Evolutionary conservation across 805 yeast species (phyloP).

Genomic region (Barnettozyma pratensis): DNA sequence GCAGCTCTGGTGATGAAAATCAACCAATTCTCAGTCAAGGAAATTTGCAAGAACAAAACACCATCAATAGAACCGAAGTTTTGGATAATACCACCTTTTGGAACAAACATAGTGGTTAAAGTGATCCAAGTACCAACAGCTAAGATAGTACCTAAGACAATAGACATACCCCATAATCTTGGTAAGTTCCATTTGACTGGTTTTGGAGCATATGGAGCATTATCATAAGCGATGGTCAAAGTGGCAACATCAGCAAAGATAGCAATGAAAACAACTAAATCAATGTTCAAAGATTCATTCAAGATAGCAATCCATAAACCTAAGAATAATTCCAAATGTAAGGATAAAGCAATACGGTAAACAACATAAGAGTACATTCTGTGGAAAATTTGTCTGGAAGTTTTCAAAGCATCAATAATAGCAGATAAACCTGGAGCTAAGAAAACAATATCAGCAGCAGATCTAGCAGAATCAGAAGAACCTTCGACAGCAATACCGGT

Average conservation of each 20-base stretch:
- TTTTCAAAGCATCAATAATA: constrained; percentile 89
- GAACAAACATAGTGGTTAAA: constrained; percentile 87
- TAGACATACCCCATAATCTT: constrained; percentile 96
- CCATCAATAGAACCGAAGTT: constrained; percentile 94
- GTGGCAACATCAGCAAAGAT: constrained; percentile 97
- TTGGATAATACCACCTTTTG: constrained; percentile 91
- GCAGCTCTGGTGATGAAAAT: constrained; percentile 94
- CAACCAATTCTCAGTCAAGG: constrained; percentile 95
- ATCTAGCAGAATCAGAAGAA: constrained; percentile 95
- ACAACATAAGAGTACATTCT: constrained; percentile 98
- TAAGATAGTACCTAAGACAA: constrained; percentile 76
- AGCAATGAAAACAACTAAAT: constrained; percentile 93
- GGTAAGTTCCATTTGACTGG: constrained; percentile 98
- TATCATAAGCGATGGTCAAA: constrained; percentile 94
- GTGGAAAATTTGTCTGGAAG: constrained; percentile 97
- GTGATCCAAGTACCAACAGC: constrained; percentile 95
- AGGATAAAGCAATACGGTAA: constrained; percentile 94
- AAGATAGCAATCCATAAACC: constrained; percentile 96
- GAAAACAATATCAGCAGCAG: constrained; percentile 96
- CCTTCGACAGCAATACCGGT: constrained; percentile 98
- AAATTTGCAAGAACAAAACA: constrained; percentile 88
- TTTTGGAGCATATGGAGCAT: constrained; percentile 88
- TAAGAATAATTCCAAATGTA: constrained; percentile 90
- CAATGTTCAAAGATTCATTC: constrained; percentile 80
- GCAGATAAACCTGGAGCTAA: constrained; percentile 94